phyloP scores from a whole-genome alignment of 495 filamentous ascomycete species.

The Penicillium atrosanguineum region DNA sequence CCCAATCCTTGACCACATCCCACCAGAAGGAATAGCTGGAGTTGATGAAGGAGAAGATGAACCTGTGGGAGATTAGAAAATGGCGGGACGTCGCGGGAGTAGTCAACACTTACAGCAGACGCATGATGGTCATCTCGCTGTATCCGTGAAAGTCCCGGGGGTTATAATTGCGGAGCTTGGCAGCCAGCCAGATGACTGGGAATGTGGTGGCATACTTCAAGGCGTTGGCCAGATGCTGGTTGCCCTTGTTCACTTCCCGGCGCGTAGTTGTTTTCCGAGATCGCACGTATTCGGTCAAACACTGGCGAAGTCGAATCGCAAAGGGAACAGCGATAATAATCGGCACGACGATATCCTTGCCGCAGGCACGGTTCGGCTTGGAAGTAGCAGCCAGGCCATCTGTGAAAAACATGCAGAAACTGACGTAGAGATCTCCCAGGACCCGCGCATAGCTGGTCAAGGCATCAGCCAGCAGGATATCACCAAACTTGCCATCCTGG shows the following conservation, averaged over 20 bases:
- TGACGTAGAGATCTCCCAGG: conserved; percentile 83
- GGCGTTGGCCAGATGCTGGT: conserved; percentile 88
- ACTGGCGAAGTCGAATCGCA: conserved; percentile 85
- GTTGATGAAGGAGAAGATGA: conserved; percentile 69
- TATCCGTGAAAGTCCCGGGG: conserved; percentile 51
- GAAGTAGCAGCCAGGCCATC: conserved; percentile 67
- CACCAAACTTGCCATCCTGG: conserved; percentile 85
- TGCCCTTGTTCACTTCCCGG: conserved; percentile 59
- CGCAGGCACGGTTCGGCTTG: conserved; percentile 76
- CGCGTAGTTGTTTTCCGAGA: conserved; percentile 52
- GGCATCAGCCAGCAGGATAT: conserved; percentile 91
- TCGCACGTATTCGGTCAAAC: conserved; percentile 80
- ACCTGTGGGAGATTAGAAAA: conserved; percentile 31
- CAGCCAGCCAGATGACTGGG: conserved; percentile 78
- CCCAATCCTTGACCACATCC: conserved; percentile 97
- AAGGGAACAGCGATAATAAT: conserved; percentile 78
- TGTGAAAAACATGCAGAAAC: conserved; percentile 83
- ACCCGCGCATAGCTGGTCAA: conserved; percentile 93
- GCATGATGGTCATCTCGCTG: conserved; percentile 55
- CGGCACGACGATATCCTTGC: conserved; percentile 71
- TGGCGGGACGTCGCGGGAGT: neutral
- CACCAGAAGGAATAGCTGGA: conserved; percentile 95
- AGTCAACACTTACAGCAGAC: conserved; percentile 46
- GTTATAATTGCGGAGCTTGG: conserved; percentile 67
- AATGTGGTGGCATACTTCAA: conserved; percentile 90